Conservation (phyloP, 169 alveolate genomes). For the Blepharisma undulans region DNA sequence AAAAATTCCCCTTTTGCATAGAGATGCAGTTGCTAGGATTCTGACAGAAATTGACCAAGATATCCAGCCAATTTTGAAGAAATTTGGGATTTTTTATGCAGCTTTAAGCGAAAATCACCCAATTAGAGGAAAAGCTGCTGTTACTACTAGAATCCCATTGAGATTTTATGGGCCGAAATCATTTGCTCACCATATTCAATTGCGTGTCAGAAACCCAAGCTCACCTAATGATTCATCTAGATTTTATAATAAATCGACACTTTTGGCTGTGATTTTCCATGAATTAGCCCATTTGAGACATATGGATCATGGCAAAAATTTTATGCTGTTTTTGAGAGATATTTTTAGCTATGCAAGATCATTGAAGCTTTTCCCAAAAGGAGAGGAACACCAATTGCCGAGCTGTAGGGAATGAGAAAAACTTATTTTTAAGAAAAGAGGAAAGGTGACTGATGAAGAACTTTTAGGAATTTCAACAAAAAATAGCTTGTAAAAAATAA, state of each 20-base stretch:
- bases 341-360: conserved; percentile 48
- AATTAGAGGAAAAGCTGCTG: background rate
- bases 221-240: conserved; percentile 25
- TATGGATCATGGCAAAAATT: conserved; percentile 58
- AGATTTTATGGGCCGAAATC: background rate
- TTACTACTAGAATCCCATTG: background rate
- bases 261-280: conserved; percentile 56
- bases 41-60: background rate
- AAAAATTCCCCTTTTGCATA: conserved; percentile 16
- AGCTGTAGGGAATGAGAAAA: conserved; percentile 29
- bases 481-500: background rate
- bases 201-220: conserved; percentile 38
- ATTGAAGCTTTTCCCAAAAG: conserved; percentile 5
- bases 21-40: background rate
- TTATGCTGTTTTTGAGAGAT: conserved; percentile 50
- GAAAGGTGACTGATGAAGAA: conserved; percentile 29
- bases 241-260: conserved; percentile 49
- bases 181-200: conserved; percentile 8
- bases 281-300: conserved; percentile 61
- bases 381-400: background rate
- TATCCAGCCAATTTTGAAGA: conserved; percentile 1
- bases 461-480: background rate
- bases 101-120: conserved; percentile 28
- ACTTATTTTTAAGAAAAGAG: background rate
- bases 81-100: background rate